phyloP scores from a whole-genome alignment of 176 grass and related monocot species.

The Zizania latifolia region DNA sequence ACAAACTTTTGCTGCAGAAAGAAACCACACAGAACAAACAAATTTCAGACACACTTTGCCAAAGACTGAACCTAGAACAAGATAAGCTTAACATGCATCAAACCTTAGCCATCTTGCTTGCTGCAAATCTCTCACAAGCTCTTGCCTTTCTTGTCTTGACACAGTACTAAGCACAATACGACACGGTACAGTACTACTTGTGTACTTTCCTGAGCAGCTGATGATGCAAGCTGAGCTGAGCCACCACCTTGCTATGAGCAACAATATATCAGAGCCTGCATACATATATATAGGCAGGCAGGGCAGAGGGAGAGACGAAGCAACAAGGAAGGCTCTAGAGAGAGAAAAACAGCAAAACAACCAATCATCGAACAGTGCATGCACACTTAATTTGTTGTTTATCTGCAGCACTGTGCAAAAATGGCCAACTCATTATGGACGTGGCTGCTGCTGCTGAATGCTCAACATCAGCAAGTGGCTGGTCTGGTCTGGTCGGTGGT shows the following conservation, averaged over 20 bases:
- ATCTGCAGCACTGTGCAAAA: constrained; percentile 11
- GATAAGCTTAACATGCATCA: neutral
- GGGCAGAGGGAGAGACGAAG: neutral
- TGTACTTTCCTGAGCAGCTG: neutral
- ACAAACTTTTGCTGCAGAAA: constrained; percentile 75
- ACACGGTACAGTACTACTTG: constrained; percentile 10
- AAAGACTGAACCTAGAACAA: neutral
- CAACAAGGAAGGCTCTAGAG: constrained; percentile 31
- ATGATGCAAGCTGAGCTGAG: neutral
- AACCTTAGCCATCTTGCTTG: constrained; percentile 44
- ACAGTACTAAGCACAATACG: neutral
- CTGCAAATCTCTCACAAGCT: neutral
- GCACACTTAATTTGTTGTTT: neutral
- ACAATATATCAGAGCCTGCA: neutral
- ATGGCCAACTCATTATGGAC: constrained; percentile 17
- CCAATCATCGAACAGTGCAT: constrained; percentile 11
- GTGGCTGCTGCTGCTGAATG: constrained; percentile 9
- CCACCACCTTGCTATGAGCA: neutral
- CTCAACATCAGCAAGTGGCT: constrained; percentile 22
- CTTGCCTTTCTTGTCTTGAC: neutral
- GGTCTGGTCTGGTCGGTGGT: constrained; percentile 32
- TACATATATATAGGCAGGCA: constrained; percentile 41
- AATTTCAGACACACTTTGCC: neutral
- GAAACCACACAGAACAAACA: neutral
- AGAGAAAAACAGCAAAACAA: constrained; percentile 22